phyloP scores from a whole-genome alignment of 176 grass and related monocot species.

The Lolium rigidum region DNA sequence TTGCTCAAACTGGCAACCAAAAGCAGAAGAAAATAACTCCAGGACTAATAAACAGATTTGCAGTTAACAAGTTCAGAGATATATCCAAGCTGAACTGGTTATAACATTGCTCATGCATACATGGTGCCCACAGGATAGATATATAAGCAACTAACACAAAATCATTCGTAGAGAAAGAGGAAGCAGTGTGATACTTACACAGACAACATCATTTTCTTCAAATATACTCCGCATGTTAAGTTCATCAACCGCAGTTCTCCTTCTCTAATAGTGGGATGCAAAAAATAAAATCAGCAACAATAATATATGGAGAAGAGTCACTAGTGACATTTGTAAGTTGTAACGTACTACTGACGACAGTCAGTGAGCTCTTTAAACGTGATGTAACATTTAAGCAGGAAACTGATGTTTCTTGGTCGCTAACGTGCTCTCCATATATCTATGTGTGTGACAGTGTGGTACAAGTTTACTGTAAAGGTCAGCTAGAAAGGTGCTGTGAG shows the following conservation, averaged over 20 bases:
- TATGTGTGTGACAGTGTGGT: background rate
- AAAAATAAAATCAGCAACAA: background rate
- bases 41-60: constrained; percentile 10
- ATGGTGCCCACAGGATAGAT: background rate
- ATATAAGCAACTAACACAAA: background rate
- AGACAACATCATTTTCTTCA: constrained; percentile 97
- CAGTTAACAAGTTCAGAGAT: background rate
- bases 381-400: background rate
- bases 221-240: constrained; percentile 96
- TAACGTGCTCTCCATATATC: background rate
- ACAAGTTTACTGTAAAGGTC: background rate
- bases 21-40: background rate
- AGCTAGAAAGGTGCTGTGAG: constrained; percentile 4
- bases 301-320: constrained; percentile 31
- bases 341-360: background rate
- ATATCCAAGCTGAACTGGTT: background rate
- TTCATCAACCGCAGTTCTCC: constrained; percentile 95
- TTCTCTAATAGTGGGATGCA: constrained; percentile 55
- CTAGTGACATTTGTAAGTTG: constrained; percentile 15
- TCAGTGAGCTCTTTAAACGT: background rate
- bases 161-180: background rate
- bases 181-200: constrained; percentile 68
- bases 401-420: background rate
- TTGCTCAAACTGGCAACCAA: background rate
- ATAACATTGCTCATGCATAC: background rate